Conservation (phyloP, 805 yeast species). For the Babjeviella inositovora region DNA sequence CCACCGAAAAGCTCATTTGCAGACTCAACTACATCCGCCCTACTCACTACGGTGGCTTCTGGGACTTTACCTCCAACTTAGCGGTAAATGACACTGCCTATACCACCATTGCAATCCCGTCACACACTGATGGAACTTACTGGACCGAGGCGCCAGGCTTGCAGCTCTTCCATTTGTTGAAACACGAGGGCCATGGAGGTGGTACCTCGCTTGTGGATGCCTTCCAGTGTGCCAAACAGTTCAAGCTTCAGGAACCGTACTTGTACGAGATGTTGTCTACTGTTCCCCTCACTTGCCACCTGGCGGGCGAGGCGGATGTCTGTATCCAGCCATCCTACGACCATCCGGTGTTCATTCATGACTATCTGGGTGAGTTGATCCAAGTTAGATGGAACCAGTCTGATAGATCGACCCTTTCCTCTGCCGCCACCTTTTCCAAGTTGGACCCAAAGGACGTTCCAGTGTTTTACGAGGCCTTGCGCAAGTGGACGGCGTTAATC, state of each 20-base stretch:
- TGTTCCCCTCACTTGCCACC: slow-evolving; percentile 47
- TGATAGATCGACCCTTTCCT: slow-evolving; percentile 51
- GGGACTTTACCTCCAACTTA: slow-evolving; percentile 63
- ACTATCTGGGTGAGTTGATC: slow-evolving; percentile 28
- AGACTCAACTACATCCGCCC: slow-evolving; percentile 43
- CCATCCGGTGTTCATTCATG: slow-evolving; percentile 43
- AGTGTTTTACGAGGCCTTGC: slow-evolving; percentile 38
- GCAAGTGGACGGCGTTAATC: slow-evolving; percentile 38
- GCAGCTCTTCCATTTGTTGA: slow-evolving; percentile 49
- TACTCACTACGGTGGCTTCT: slow-evolving; percentile 69
- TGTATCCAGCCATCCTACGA: slow-evolving; percentile 41
- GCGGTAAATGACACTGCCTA: slow-evolving; percentile 59
- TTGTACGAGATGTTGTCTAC: slow-evolving; percentile 30
- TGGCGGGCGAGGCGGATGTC: slow-evolving; percentile 55
- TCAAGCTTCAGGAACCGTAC: slow-evolving; percentile 28
- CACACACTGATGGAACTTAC: slow-evolving; percentile 64
- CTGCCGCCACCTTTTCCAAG: slow-evolving; percentile 26
- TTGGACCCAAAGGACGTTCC: slow-evolving; percentile 25
- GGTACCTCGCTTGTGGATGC: slow-evolving; percentile 55
- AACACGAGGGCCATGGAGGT: slow-evolving; percentile 55
- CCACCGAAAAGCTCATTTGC: slow-evolving; percentile 39
- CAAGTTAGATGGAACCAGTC: slow-evolving; percentile 63
- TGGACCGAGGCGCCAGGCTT: slow-evolving; percentile 63
- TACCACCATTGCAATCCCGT: slow-evolving; percentile 45
- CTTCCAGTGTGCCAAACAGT: slow-evolving; percentile 36